Evolutionary conservation across 2,329 filamentous ascomycete species (phyloP), one percentile per base, ranked within the genome.

Genomic region (Alternaria hordeiaustralica): DNA sequence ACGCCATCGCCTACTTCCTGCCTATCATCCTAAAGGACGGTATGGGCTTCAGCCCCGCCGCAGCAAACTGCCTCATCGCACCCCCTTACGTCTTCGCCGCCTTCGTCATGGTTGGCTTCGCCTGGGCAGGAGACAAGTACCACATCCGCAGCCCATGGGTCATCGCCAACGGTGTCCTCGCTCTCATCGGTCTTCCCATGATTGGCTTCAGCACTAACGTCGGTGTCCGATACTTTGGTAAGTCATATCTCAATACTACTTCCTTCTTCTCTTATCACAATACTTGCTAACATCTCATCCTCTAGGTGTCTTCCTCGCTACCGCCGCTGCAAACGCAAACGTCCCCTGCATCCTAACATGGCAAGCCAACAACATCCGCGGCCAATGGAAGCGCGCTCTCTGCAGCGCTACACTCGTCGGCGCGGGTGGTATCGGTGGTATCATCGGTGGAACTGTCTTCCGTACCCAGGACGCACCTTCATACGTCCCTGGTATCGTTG

Each of bases 331-430:
- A 67, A 94, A 93, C 78, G 87, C 89, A 67, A 96, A 95, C 75
- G 84, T 95, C 5, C 93, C 93, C 0, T 84, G 88, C 3, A 83
- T 88, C 50, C 87, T 96, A 81, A 87, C 92, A 0, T 96, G 92
- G 82, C 92, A 95, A 81, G 91, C 92, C 41, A 96, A 95, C 81
- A 96, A 96, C 80, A 90, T 96, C 75, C 89, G 92, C 55, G 93
- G 92, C 0, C 92, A 96, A 81, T 96, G 92, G 92, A 96, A 94
- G 82, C 88, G 93, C 44, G 92, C 92, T 2, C 89, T 96, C 65
- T 90, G 88, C 77, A 91, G 88, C 65, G 91, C 92, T 3, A 90
- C 89, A 0, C 86, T 95, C 2, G 90, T 96, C 4, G 90, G 90
- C 2, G 88, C 91, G 26, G 92, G 92, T 8, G 92, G 91, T 2